These are phyloP conservation scores for Macroventuria anomochaeta DNA, from an alignment of 2,329 filamentous ascomycete species.

Conservation along the genomic window DNA sequence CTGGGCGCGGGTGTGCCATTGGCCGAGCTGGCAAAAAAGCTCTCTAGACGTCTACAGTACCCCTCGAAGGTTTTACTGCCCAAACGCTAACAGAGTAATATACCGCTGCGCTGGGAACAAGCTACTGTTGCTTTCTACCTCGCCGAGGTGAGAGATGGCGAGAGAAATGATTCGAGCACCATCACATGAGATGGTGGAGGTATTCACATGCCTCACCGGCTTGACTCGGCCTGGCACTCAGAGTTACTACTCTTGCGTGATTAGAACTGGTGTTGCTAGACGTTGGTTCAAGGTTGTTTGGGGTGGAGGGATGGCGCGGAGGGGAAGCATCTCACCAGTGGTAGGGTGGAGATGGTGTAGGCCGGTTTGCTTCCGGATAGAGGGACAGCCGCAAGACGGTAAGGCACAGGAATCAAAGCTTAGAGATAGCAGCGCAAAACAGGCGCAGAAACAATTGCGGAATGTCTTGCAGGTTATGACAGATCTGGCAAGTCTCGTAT, in stretches of 20 bases:
- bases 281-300: constrained; percentile 16
- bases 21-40: constrained; percentile 22
- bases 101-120: constrained; percentile 15
- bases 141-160: constrained; percentile 11
- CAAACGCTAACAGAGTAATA: constrained; percentile 14
- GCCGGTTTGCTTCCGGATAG: constrained; percentile 8
- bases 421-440: constrained; percentile 9
- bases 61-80: constrained; percentile 9
- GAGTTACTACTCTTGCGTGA: constrained; percentile 3
- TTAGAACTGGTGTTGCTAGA: constrained; percentile 3
- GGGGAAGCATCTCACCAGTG: constrained; percentile 6
- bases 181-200: constrained; percentile 1
- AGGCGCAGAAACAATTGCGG: constrained; percentile 11
- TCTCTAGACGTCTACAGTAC: constrained; percentile 1
- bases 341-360: constrained; percentile 1
- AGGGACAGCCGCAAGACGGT: constrained; percentile 9
- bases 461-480: constrained; percentile 5
- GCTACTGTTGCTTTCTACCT: constrained; percentile 14
- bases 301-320: constrained; percentile 4
- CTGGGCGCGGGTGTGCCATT: constrained; percentile 18
- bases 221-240: constrained; percentile 4
- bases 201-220: constrained; percentile 5
- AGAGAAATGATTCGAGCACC: neutral
- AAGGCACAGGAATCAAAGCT: constrained; percentile 2
- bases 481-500: constrained; percentile 2